Evolutionary conservation across 768 basidiomycete species (phyloP).

Genomic region (Cubamyces lactineus): DNA sequence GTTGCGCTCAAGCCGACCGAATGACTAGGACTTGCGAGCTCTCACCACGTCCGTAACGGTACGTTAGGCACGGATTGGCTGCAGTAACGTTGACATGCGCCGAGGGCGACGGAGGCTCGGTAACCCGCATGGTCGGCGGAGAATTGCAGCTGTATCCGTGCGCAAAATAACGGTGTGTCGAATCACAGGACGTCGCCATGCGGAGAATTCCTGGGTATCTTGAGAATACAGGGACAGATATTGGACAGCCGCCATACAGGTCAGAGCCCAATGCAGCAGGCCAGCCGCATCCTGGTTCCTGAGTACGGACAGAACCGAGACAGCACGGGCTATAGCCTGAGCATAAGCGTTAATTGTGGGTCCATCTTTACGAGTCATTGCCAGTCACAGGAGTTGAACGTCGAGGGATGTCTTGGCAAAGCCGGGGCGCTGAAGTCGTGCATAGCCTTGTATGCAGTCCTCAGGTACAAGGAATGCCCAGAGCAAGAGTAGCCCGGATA

Average conservation of each 20-base stretch:
- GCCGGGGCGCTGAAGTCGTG: too few relatives aligned
- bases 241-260: too few relatives aligned
- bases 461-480: not conserved
- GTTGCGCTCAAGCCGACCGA: not conserved
- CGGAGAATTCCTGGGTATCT: constrained; percentile 14
- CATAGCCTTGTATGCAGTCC: not conserved
- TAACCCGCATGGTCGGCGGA: constrained; percentile 10
- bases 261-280: too few relatives aligned
- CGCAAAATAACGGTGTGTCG: not conserved
- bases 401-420: not conserved
- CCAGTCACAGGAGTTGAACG: constrained; percentile 5
- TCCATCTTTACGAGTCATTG: constrained; percentile 16
- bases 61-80: not conserved
- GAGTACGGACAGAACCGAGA: not conserved
- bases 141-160: constrained; percentile 1
- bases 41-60: not conserved
- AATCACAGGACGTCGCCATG: constrained; percentile 1
- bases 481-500: too few relatives aligned
- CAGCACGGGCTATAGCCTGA: not conserved
- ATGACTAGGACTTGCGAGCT: not conserved
- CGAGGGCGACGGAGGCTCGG: not conserved
- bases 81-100: not conserved
- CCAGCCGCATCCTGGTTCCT: too few relatives aligned
- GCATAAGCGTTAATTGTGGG: constrained; percentile 6
- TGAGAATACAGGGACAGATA: not conserved